Evolutionary conservation across 176 grass and related monocot species (phyloP), one percentile per base, ranked within the genome.

Genomic region (Musa troglodytarum): DNA sequence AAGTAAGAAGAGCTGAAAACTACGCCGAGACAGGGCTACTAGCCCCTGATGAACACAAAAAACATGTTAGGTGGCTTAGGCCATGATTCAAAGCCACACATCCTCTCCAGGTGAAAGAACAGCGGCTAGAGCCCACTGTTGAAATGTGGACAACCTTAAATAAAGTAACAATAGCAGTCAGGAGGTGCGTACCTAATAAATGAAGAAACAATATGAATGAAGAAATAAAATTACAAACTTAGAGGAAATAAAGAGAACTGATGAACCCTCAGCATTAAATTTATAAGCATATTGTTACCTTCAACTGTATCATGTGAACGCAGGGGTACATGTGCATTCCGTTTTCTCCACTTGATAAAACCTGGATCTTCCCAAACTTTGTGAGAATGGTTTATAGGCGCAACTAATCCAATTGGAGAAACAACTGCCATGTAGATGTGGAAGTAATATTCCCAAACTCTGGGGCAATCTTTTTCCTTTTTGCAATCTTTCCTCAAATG

Each of bases 281-380:
- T 43, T 49, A 55, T 17, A 50, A 59, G 25, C 57, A 28, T 11
- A 17, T 2, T 28, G 25, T 75, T 53, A 93, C 94, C 90, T 93
- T 98, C 82, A 50, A 84, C 83, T 5, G 90, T 89, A 43, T 98
- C 95, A 64, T 98, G 95, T 19, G 95, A 86, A 56, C 82, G 86
- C 53, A 91, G 54, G 10, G 95, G 95, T 58, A 93, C 86, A 83
- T 98, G 90, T n/a, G 88, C 84, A 56, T 93, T 88, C 16, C 94
- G 86, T 89, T 93, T 98, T 71, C 86, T 83, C 95, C 95, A 91
- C 74, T 90, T 90, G 63, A 98, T 87, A 81, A 93, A 93, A 17
- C 90, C 86, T 0, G 90, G 90, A 76, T 98, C 95, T 86, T 98
- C 90, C 90, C 90, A 98, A 55, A 82, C 76, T 78, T 81, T 98